Evolutionary conservation across 331 rosid species (phyloP).

Genomic region (Quercus phellos): DNA sequence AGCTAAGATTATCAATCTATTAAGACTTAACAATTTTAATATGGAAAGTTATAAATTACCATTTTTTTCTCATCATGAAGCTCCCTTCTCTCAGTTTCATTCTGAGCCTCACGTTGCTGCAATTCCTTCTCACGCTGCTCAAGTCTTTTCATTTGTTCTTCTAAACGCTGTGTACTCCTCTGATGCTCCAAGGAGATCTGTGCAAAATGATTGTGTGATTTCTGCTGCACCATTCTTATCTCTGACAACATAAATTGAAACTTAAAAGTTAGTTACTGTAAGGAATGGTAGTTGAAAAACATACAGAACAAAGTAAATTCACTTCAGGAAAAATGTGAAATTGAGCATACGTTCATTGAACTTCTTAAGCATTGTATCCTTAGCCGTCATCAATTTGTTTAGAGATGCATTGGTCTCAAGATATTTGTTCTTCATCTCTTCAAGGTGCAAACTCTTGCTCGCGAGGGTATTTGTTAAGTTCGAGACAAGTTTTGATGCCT

Average conservation of each 20-base stretch:
- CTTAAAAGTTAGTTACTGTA: conserved; percentile 5
- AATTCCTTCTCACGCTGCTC: conserved; percentile 45
- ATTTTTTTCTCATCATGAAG: conserved; percentile 41
- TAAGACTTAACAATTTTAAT: background rate
- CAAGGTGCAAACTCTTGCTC: conserved; percentile 28
- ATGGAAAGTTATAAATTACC: conserved; percentile 32
- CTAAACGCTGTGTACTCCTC: conserved; percentile 31
- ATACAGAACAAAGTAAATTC: background rate
- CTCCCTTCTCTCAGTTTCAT: conserved; percentile 48
- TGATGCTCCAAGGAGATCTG: conserved; percentile 42
- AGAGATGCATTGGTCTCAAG: conserved; percentile 28
- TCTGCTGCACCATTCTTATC: conserved; percentile 41
- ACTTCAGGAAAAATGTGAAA: background rate
- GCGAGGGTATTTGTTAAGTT: conserved; percentile 40
- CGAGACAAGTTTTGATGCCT: conserved; percentile 44
- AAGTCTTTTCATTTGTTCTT: conserved; percentile 43
- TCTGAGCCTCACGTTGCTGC: conserved; percentile 37
- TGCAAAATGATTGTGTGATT: conserved; percentile 21
- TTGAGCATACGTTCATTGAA: conserved; percentile 42
- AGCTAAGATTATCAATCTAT: background rate
- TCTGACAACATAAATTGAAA: conserved; percentile 39
- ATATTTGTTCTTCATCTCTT: conserved; percentile 31
- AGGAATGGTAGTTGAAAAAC: background rate
- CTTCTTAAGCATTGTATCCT: conserved; percentile 32
- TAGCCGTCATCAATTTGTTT: conserved; percentile 29